Evolutionary conservation across 2,329 filamentous ascomycete species (phyloP), one percentile per base, ranked within the genome.

Genomic region (Hypoxylon sp.): DNA sequence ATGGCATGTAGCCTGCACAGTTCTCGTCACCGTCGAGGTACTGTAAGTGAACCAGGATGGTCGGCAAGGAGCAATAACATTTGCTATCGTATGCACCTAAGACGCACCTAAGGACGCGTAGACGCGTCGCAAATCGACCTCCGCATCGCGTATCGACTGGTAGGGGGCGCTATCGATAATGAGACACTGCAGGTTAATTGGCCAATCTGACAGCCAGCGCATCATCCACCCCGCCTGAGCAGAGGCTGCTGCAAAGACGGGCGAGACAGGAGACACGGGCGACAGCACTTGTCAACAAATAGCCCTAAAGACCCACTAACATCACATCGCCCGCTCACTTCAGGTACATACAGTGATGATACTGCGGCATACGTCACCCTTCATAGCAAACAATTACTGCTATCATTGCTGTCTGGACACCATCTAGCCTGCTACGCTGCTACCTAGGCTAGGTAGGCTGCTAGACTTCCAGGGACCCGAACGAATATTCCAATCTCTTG

Each of bases 181-280:
- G 20, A 50, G 9, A 47, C 54, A 37, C 11, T 17, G 6, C 4
- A 9, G 20, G 20, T 46, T 42, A 55, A 68, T 68, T 70, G 67
- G 67, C 42, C 60, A 56, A 55, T 61, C 55, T 54, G 20, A 24
- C 15, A 43, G 55, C 60, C 55, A 69, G 24, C 61, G 54, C 57
- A 68, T 59, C 55, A 48, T 57, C 59, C 62, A 60, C 64, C 58
- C 67, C 68, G 60, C 68, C n/a, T n/a, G n/a, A n/a, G n/a, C n/a
- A n/a, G n/a, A n/a, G n/a, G n/a, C n/a, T n/a, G n/a, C n/a, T n/a
- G n/a, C n/a, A n/a, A n/a, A n/a, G n/a, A n/a, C n/a, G n/a, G n/a
- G n/a, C n/a, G n/a, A n/a, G n/a, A n/a, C n/a, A n/a, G n/a, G n/a
- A n/a, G n/a, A 60, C 49, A 37, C 17, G 23, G 9, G 31, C 31